Conservation (phyloP, 139 green algal genomes). For the Trebouxia sp. region DNA sequence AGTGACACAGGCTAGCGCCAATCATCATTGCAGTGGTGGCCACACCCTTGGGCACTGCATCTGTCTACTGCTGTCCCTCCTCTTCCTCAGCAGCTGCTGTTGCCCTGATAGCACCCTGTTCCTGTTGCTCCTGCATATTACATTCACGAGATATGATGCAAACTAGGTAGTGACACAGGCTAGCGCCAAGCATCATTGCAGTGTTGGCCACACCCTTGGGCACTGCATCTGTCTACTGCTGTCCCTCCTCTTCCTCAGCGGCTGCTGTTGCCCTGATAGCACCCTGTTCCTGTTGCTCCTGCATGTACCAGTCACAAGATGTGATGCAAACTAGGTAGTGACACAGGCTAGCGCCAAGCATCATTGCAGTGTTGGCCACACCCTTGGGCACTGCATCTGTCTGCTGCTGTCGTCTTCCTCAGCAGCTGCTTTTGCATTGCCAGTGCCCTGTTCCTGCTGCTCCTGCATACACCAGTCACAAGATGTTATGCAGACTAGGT, state of each 20-base stretch:
- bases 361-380: background rate
- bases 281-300: background rate
- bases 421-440: background rate
- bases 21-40: background rate
- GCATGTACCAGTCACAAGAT: no score
- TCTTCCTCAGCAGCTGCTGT: background rate
- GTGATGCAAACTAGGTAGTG: no score
- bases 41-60: background rate
- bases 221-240: background rate
- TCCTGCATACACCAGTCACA: no score
- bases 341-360: slow-evolving; percentile 12
- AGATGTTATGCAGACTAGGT: no score
- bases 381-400: background rate
- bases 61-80: background rate
- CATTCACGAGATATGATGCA: no score
- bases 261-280: background rate
- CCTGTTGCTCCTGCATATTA: no score
- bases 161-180: no score
- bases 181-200: slow-evolving; percentile 10
- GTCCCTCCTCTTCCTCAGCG: background rate
- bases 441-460: background rate
- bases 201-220: background rate
- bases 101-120: background rate
- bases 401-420: background rate
- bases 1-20: no score